Evolutionary conservation across 1,139 yeast genomes (phyloP), one percentile per base, ranked within the genome.

Genomic region (Nadsonia starkeyi-henricii): DNA sequence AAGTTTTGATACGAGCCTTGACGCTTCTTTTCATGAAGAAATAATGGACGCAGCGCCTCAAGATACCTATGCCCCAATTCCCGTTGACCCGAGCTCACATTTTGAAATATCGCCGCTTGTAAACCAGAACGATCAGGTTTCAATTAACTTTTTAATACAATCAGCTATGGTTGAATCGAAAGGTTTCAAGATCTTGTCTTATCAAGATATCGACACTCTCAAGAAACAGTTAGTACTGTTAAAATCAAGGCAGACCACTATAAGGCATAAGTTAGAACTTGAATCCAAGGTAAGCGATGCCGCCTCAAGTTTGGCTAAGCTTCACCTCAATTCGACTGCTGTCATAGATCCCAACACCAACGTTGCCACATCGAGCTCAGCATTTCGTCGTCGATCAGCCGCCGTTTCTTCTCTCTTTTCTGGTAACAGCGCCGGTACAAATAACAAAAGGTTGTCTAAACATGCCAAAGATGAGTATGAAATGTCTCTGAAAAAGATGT

Each of bases 261-360:
- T 61, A 26, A 48, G 50, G 30, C 58, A 57, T 47, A 61, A 63
- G 50, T 53, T 65, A 21, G 57, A 54, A 15, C 57, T 64, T 50
- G 67, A 65, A 53, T 42, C 45, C 19, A 65, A 64, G 51, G 56
- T 65, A 53, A 54, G 61, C 20, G 67, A 65, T 45, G 69, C 69
- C 1, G 67, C 69, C 8, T 47, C 55, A 39, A 55, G 62, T 15
- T 50, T 65, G 26, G 57, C 62, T 30, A 55, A 57, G 41, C 57
- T 62, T 19, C 63, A 60, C 47, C 48, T 44, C 19, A 51, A 50
- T 13, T 42, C 46, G 23, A 37, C 47, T n/a, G 37, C 44, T 33
- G 20, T 44, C 13, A 36, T 44, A 33, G 39, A 33, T n/a, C 9
- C 39, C 39, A n/a, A 12, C 12, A 33, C 39, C 17, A 33, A 33